Evolutionary conservation across 345 rosid genomes (phyloP), one percentile per base, ranked within the genome.

Genomic region (Syzygium aromaticum): DNA sequence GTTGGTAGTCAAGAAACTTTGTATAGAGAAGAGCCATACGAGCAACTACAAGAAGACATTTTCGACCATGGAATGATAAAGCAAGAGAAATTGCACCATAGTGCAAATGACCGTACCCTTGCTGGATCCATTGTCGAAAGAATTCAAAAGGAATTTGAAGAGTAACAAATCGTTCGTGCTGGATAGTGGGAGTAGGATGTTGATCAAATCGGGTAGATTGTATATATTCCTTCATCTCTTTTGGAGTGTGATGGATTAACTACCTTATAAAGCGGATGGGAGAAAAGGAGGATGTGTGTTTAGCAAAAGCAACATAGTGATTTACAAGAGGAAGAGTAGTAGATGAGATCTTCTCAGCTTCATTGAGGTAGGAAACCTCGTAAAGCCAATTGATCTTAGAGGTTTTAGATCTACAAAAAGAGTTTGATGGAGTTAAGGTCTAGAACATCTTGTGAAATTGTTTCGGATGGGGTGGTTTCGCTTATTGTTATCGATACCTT

Each of bases 101-200:
- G 16, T 88, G 78, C 13, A 87, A 23, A 23, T 87, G 86, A 10
- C 86, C 64, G 51, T 77, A 88, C 33, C 84, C 77, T n/a, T 85
- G 21, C 6, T 28, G 8, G 2, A 11, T n/a, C 86, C 84, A 87
- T 2, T 84, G n/a, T 13, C 43, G 46, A 13, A 54, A n/a, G 7
- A 67, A 64, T 15, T 86, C 43, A 40, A 40, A 7, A 5, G 54
- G 23, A 17, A 87, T 80, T n/a, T 87, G 19, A 9, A 87, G 7
- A 13, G 85, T 54, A 7, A 85, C 33, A 40, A 85, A 54, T 7
- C 40, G 30, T 40, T 57, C 49, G 0, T 7, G 12, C 13, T 53
- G 17, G 23, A 52, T 53, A 11, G 52, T 46, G 11, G 7, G 22
- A 28, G 30, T 28, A 15, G 11, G 13, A 63, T 57, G 28, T 22